These are phyloP conservation scores for Hanseniaspora opuntiae DNA, from an alignment of 805 yeast genomes.

Conservation along the genomic window DNA sequence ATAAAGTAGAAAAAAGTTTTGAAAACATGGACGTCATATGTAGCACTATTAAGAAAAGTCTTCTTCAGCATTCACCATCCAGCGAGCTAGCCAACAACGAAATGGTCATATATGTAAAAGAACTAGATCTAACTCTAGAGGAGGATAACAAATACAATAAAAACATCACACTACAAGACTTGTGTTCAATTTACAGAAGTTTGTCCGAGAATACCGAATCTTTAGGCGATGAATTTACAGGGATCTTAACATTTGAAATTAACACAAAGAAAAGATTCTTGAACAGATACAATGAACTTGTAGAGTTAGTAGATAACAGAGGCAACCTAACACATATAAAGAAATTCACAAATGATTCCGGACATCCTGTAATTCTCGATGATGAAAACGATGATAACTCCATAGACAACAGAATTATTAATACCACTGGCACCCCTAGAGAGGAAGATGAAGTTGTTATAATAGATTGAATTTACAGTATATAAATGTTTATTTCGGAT, in stretches of 20 bases:
- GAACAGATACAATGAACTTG: slow-evolving; percentile 24
- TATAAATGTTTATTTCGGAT: no score
- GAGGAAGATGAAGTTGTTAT: slow-evolving; percentile 8
- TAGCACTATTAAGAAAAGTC: slow-evolving; percentile 15
- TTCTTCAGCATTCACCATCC: neutral
- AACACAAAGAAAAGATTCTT: slow-evolving; percentile 23
- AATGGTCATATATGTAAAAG: slow-evolving; percentile 19
- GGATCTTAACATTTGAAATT: slow-evolving; percentile 16
- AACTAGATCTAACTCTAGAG: slow-evolving; percentile 22
- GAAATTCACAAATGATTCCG: slow-evolving; percentile 24
- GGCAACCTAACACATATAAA: slow-evolving; percentile 22
- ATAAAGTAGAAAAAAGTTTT: slow-evolving; percentile 5
- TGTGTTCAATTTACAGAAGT: slow-evolving; percentile 23
- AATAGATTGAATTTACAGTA: neutral
- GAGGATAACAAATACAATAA: slow-evolving; percentile 26
- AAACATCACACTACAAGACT: slow-evolving; percentile 23
- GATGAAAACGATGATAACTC: slow-evolving; percentile 15
- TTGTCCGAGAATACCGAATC: slow-evolving; percentile 20
- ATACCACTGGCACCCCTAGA: neutral
- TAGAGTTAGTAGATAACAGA: slow-evolving; percentile 24
- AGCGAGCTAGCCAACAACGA: slow-evolving; percentile 17
- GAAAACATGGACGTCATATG: slow-evolving; percentile 11
- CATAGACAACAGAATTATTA: slow-evolving; percentile 2
- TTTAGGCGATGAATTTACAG: neutral
- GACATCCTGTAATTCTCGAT: slow-evolving; percentile 24